phyloP scores from a whole-genome alignment of 768 basidiomycete species.

The Boletus sensibilis region DNA sequence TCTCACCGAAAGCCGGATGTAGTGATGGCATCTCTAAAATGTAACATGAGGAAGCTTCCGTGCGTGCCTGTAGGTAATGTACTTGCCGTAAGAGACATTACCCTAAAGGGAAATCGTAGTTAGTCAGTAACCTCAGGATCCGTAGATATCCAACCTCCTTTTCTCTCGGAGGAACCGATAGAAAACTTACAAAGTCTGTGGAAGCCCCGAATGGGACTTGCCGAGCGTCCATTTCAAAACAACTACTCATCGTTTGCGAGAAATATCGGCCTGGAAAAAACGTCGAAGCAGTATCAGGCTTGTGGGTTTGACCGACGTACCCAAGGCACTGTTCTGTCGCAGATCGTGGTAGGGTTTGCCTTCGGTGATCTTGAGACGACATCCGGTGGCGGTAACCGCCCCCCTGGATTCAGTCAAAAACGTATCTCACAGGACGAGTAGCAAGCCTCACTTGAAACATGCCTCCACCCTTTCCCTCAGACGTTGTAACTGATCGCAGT shows the following conservation, averaged over 20 bases:
- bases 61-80: slow-evolving; percentile 12
- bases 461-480: slow-evolving; percentile 59
- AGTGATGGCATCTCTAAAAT: slow-evolving; percentile 55
- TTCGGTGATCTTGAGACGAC: slow-evolving; percentile 46
- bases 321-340: slow-evolving; percentile 55
- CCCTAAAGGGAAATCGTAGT: slow-evolving; percentile 46
- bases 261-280: slow-evolving; percentile 50
- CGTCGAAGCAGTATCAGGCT: slow-evolving; percentile 1
- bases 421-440: not conserved
- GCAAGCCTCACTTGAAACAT: slow-evolving; percentile 64
- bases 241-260: slow-evolving; percentile 42
- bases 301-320: slow-evolving; percentile 32
- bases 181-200: slow-evolving; percentile 69
- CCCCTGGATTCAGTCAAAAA: slow-evolving; percentile 44
- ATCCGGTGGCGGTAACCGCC: slow-evolving; percentile 62
- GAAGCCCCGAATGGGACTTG: slow-evolving; percentile 52
- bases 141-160: not conserved
- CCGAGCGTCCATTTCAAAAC: slow-evolving; percentile 43
- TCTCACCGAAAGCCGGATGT: slow-evolving; percentile 62
- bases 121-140: slow-evolving; percentile 2
- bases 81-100: slow-evolving; percentile 67
- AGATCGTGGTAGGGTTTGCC: slow-evolving; percentile 53
- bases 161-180: not conserved
- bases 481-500: slow-evolving; percentile 49
- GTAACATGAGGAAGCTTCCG: slow-evolving; percentile 15